phyloP scores from a whole-genome alignment of 257 asterid genomes.

The Misopates orontium region DNA sequence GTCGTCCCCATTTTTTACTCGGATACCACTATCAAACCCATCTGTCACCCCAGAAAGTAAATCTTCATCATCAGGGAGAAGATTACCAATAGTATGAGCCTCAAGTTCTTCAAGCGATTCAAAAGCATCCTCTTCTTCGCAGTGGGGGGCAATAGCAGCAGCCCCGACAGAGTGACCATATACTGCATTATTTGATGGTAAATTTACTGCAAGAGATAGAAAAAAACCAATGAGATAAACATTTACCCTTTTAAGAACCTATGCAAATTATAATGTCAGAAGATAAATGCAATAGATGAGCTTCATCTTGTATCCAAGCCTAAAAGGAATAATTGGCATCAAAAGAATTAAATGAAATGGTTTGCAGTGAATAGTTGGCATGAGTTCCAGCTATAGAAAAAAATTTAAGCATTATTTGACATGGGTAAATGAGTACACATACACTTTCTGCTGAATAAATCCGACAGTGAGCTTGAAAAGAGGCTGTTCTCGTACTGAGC shows the following conservation, averaged over 20 bases:
- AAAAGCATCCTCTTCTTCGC: slow-evolving; percentile 76
- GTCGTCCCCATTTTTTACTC: slow-evolving; percentile 53
- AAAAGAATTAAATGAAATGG: slow-evolving; percentile 3
- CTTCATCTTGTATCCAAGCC: slow-evolving; percentile 11
- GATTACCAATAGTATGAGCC: slow-evolving; percentile 95
- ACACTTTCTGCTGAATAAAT: slow-evolving; percentile 76
- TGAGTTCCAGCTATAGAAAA: slow-evolving; percentile 4
- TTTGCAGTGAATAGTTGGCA: background rate
- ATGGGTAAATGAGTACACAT: slow-evolving; percentile 34
- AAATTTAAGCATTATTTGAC: slow-evolving; percentile 12
- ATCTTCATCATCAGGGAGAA: slow-evolving; percentile 97
- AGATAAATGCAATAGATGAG: background rate
- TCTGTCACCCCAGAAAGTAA: slow-evolving; percentile 89
- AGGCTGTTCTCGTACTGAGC: slow-evolving; percentile 80
- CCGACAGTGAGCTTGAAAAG: slow-evolving; percentile 93
- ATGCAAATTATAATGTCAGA: background rate
- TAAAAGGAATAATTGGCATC: background rate
- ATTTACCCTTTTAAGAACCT: background rate
- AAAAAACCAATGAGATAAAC: slow-evolving; percentile 5
- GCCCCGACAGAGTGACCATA: slow-evolving; percentile 69
- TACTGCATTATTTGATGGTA: slow-evolving; percentile 60
- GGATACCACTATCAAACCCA: slow-evolving; percentile 60
- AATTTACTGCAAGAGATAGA: slow-evolving; percentile 60
- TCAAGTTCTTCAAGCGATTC: slow-evolving; percentile 91
- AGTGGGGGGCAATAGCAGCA: slow-evolving; percentile 54